phyloP scores from a whole-genome alignment of 75 land plant species.

The Pinus albicaulis region DNA sequence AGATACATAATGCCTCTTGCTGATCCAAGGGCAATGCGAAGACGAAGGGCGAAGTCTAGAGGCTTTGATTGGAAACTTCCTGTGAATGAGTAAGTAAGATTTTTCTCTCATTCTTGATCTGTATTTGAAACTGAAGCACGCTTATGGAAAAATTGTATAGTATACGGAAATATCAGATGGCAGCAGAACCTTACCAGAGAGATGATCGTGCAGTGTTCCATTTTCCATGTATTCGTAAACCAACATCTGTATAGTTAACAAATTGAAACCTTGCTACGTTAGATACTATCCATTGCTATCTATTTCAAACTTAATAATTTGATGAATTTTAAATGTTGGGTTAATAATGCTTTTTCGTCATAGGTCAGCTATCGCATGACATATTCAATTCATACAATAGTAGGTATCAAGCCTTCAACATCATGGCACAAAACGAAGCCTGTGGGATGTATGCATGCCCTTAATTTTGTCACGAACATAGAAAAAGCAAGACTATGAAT shows the following conservation, averaged over 20 bases:
- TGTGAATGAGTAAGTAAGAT: not conserved
- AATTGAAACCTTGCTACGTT: not conserved
- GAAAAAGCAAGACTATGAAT: too few species aligned
- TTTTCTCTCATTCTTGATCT: not conserved
- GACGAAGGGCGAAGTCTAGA: conserved; percentile 35
- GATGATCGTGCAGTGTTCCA: conserved; percentile 36
- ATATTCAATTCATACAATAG: not conserved
- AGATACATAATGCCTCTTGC: conserved; percentile 64
- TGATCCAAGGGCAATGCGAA: conserved; percentile 55
- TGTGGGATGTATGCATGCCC: too few species aligned
- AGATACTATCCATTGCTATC: not conserved
- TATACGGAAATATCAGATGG: not conserved
- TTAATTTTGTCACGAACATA: too few species aligned
- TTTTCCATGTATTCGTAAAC: conserved; percentile 57
- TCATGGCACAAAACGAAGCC: too few species aligned
- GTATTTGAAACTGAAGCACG: not conserved
- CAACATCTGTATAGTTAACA: conserved; percentile 35
- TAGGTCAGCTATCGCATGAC: not conserved
- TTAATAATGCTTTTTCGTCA: not conserved
- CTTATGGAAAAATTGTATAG: not conserved
- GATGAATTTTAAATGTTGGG: not conserved
- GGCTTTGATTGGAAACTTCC: conserved; percentile 21
- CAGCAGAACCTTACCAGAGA: conserved; percentile 18
- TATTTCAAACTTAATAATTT: not conserved
- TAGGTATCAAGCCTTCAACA: too few species aligned